Percentiles rank a stretch among this genome's conserved stretches.
These are phyloP conservation scores for Fusarium lateritium DNA, from an alignment of 2,329 filamentous ascomycete genomes.

Conservation along the genomic window DNA sequence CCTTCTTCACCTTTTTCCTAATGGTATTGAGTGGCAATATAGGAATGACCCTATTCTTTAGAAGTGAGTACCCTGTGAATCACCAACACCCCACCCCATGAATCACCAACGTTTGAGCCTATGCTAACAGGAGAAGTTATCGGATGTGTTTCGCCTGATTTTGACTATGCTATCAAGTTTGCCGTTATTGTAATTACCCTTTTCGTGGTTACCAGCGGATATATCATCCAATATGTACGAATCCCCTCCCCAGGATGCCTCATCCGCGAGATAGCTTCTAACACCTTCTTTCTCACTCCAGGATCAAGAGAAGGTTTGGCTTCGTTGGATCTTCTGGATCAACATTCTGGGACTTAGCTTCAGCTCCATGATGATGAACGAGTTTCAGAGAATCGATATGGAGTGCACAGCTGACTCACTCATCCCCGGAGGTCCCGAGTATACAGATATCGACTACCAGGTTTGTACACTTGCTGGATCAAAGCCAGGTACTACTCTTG, in stretches of 20 bases:
- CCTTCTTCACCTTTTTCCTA: slow-evolving; percentile 84
- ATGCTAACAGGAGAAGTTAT: slow-evolving; percentile 58
- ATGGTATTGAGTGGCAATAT: slow-evolving; percentile 78
- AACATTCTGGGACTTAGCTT: slow-evolving; percentile 84
- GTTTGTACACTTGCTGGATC: slow-evolving; percentile 86
- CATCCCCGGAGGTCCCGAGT: slow-evolving; percentile 79
- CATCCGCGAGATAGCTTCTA: too few species aligned
- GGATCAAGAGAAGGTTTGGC: slow-evolving; percentile 76
- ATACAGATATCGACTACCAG: slow-evolving; percentile 80
- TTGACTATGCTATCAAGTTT: slow-evolving; percentile 88
- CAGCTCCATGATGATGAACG: slow-evolving; percentile 86
- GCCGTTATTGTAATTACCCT: slow-evolving; percentile 84
- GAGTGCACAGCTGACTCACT: slow-evolving; percentile 78
- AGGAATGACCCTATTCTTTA: slow-evolving; percentile 83
- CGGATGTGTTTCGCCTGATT: slow-evolving; percentile 82
- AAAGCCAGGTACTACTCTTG: slow-evolving; percentile 71
- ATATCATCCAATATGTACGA: slow-evolving; percentile 82
- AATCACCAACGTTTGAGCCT: too few species aligned
- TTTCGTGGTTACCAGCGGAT: slow-evolving; percentile 86
- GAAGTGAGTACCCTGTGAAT: slow-evolving; percentile 56
- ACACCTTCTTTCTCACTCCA: too few species aligned
- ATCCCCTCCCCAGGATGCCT: too few species aligned
- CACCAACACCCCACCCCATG: too few species aligned
- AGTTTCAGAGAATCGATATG: slow-evolving; percentile 79
- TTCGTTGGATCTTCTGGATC: slow-evolving; percentile 85